Evolutionary conservation across 352 stramenopile genomes (phyloP).

Genomic region (Globisporangium perplexum): DNA sequence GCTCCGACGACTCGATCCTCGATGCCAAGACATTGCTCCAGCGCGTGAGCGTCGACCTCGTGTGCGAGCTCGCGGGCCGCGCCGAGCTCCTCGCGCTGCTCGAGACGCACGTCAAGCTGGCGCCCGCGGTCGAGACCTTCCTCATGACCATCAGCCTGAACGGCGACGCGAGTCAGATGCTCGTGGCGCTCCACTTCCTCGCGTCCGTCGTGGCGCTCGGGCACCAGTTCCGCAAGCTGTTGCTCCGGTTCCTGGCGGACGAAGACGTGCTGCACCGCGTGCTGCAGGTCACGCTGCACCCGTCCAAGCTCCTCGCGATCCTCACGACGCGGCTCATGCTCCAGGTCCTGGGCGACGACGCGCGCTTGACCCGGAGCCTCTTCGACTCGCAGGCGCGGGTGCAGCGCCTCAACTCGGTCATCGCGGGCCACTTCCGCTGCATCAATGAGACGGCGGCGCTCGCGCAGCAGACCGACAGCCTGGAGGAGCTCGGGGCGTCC

Average conservation of each 20-base stretch:
- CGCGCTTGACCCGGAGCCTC: constrained; percentile 33
- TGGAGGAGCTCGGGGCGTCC: constrained; percentile 36
- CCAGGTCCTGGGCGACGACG: constrained; percentile 56
- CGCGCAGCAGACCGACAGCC: constrained; percentile 35
- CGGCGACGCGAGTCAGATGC: constrained; percentile 46
- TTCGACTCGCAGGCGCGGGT: constrained; percentile 33
- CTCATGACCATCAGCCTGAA: constrained; percentile 68
- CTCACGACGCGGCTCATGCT: constrained; percentile 46
- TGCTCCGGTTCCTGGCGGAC: constrained; percentile 45
- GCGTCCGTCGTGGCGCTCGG: constrained; percentile 40
- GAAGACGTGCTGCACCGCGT: constrained; percentile 61
- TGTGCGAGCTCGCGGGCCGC: constrained; percentile 57
- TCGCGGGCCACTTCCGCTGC: constrained; percentile 51
- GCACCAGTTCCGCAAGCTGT: constrained; percentile 54
- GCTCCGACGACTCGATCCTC: constrained; percentile 23
- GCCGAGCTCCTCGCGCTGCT: constrained; percentile 47
- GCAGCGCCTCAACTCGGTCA: constrained; percentile 37
- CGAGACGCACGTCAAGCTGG: constrained; percentile 47
- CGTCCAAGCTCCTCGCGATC: constrained; percentile 55
- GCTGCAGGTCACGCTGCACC: constrained; percentile 62
- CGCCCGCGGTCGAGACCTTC: constrained; percentile 38
- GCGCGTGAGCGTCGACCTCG: constrained; percentile 52
- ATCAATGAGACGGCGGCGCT: constrained; percentile 36
- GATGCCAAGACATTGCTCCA: constrained; percentile 37
- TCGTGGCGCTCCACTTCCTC: constrained; percentile 62